phyloP scores from a whole-genome alignment of 345 rosid genomes.

The Mangifera indica region DNA sequence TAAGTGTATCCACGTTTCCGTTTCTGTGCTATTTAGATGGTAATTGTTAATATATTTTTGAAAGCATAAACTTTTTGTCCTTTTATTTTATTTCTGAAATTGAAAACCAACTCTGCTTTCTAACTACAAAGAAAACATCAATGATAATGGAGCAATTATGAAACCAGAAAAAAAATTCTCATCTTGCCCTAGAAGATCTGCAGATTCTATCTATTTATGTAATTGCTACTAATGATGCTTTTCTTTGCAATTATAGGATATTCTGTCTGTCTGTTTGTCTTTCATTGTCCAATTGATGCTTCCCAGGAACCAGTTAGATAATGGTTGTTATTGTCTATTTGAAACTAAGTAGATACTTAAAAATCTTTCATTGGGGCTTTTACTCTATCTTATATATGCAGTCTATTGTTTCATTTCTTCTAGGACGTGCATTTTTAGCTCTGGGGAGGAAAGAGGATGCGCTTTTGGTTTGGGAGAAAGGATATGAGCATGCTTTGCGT shows the following conservation, averaged over 20 bases:
- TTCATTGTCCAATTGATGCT: not conserved
- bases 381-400: constrained; percentile 24
- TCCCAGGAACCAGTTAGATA: not conserved
- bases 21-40: no score
- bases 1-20: no score
- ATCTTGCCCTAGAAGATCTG: not conserved
- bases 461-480: constrained; percentile 69
- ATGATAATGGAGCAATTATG: not conserved
- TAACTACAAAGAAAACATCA: not conserved
- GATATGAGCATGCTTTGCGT: constrained; percentile 56
- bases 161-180: not conserved
- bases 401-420: constrained; percentile 21
- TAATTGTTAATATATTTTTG: not conserved
- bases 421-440: constrained; percentile 78
- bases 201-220: not conserved
- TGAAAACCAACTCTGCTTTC: not conserved
- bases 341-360: not conserved
- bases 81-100: constrained; percentile 1
- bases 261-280: not conserved
- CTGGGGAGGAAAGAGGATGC: constrained; percentile 85
- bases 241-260: not conserved
- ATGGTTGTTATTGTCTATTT: not conserved
- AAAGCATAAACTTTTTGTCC: not conserved
- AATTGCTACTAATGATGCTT: not conserved
- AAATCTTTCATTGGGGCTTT: constrained; percentile 1